These are phyloP conservation scores for Amyloporia xantha DNA, from an alignment of 768 basidiomycete species.

Conservation along the genomic window DNA sequence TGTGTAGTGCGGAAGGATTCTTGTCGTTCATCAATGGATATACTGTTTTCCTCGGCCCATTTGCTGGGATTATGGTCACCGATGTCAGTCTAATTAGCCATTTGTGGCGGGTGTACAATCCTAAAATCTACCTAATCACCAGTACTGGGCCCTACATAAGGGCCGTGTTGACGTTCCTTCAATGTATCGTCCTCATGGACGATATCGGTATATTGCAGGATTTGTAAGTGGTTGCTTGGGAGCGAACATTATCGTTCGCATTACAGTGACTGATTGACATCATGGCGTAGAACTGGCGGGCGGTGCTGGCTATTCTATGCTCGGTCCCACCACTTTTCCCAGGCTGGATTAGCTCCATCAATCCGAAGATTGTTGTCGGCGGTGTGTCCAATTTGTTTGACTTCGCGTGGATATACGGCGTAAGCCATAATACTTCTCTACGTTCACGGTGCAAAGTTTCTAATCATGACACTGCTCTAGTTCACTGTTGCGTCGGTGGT, in stretches of 20 bases:
- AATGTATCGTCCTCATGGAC: conserved; percentile 74
- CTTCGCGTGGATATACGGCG: conserved; percentile 73
- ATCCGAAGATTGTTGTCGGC: conserved; percentile 55
- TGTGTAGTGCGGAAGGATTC: conserved; percentile 50
- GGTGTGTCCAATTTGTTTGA: conserved; percentile 52
- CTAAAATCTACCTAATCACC: background rate
- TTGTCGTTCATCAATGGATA: conserved; percentile 78
- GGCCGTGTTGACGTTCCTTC: conserved; percentile 74
- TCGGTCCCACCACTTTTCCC: conserved; percentile 70
- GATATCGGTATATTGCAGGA: conserved; percentile 73
- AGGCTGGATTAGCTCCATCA: conserved; percentile 72
- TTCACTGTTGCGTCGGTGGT: conserved; percentile 29
- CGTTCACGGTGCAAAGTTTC: too few species aligned
- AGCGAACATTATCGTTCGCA: background rate
- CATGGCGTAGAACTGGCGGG: conserved; percentile 70
- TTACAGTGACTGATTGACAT: background rate
- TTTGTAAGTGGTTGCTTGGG: conserved; percentile 39
- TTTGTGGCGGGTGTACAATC: background rate
- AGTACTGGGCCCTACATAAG: conserved; percentile 77
- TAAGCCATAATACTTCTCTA: too few species aligned
- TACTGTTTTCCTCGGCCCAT: conserved; percentile 81
- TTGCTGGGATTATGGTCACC: conserved; percentile 66
- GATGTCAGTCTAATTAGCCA: conserved; percentile 34
- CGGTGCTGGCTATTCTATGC: conserved; percentile 57
- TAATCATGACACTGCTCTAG: conserved; percentile 5